Evolutionary conservation across 257 asterid genomes (phyloP), one percentile per base, ranked within the genome.

Genomic region (Leonotis leonurus): DNA sequence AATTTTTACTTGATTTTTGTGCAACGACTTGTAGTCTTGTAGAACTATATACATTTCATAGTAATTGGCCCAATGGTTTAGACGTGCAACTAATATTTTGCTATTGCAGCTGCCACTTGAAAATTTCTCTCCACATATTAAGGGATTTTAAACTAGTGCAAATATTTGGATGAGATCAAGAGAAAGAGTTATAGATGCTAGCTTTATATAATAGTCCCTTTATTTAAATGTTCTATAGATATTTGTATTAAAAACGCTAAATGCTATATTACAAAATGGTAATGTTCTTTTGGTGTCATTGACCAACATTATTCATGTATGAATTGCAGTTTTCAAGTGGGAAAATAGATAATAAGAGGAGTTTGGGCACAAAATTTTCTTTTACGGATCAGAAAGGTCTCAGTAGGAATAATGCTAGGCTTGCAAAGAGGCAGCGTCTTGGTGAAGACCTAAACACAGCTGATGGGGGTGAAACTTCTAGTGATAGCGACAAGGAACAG

Each of bases 401-500:
- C 65, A 77, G 59, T 53, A 77, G 63, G 39, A 82, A 77, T 77
- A 58, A 54, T 30, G 62, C 41, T 18, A 82, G 96, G 74, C 88
- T 92, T 74, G 59, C 86, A 57, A 93, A 93, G 86, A 89, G 83
- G 84, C 97, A 77, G 78, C 88, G 95, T 54, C 75, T 83, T 70
- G 83, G 85, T 69, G 82, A 75, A 70, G 87, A 70, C 60, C 72
- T 25, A 50, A 76, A 62, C 65, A 78, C 67, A 27, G 77, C 68
- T 62, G 86, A 71, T 64, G 82, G 76, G 46, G 84, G 74, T 65
- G 95, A 81, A 26, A 73, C 70, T 71, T 93, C 99, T 59, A 89
- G 95, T 67, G 99, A 85, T 68, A 89, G 99, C 70, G 96, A 89
- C 68, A 79, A 82, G 79, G 99, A 83, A 70, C 92, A 75, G 44